Base-by-base conservation (phyloP, 2,329 filamentous ascomycete genomes). In the Paecilomyces variotii region DNA sequence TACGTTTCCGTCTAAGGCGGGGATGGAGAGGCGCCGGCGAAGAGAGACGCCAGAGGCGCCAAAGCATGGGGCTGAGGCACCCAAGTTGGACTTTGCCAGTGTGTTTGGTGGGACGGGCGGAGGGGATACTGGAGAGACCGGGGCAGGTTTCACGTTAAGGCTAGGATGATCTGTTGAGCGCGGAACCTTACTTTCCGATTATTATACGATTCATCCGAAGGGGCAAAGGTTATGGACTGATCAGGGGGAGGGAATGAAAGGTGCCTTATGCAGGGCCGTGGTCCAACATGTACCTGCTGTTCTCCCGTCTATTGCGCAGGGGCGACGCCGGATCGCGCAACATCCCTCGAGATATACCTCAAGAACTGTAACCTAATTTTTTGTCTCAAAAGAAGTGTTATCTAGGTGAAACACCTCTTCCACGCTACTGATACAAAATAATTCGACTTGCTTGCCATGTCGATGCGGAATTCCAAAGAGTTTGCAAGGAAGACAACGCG, bases 1-100 rank as follows among this genome's bases (percentile, higher is more conserved):
- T 2, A 97, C 94, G 0, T 99, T 97, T 72, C 94, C 94, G 0
- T 94, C 89, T 67, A 97, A 96, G 74, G 94, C 94, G 0, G 91
- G 91, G 1, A 89, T 94, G 79, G 94, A 99, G 79, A 88, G 87
- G 69, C 80, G 91, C 65, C 80, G 90, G 63, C 80, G 84, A 39
- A 80, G 84, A 60, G 85, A 86, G 60, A 92, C 87, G 62, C 94
- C 94, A 0, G 87, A 91, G 72, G 94, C 94, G 5, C 94, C 94
- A 0, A 84, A 83, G 45, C 80, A 93, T 32, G 92, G 91, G 0
- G 85, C 88, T 55, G 85, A 88, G 58, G 84, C 83, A 59, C 84
- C 84, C 1, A 74, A 72, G 63, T 67, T 83, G 59, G 88, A 91
- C 72, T 86, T 91, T 67, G 86, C 83, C 57, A 83, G 86, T 62